Conservation (phyloP, 257 asterid genomes). For the Henckelia pumila region DNA sequence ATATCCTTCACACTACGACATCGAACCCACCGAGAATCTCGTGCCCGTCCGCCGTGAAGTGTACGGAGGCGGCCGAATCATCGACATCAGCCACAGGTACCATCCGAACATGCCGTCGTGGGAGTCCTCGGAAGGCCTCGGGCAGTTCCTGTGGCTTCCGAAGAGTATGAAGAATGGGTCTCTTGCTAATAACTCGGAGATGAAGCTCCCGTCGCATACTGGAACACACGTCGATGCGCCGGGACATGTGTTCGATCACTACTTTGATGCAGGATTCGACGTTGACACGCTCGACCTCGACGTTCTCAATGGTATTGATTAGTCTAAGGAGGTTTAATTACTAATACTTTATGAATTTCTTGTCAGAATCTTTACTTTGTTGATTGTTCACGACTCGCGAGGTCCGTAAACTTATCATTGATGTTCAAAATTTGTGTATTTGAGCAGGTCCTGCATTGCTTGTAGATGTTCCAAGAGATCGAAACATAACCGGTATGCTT, state of each 20-base stretch:
- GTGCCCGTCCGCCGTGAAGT: slow-evolving; percentile 75
- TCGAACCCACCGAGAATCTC: slow-evolving; percentile 34
- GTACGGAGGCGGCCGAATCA: slow-evolving; percentile 75
- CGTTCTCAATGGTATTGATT: slow-evolving; percentile 68
- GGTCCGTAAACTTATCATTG: too few relatives aligned
- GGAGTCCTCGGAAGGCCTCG: slow-evolving; percentile 68
- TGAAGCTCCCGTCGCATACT: slow-evolving; percentile 81
- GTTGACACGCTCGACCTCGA: slow-evolving; percentile 93
- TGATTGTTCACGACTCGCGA: too few relatives aligned
- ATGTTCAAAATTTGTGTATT: slow-evolving; percentile 16
- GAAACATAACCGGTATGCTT: slow-evolving; percentile 73
- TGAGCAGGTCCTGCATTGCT: slow-evolving; percentile 77
- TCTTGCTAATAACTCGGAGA: slow-evolving; percentile 70
- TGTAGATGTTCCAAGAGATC: slow-evolving; percentile 89
- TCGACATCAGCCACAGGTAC: slow-evolving; percentile 76
- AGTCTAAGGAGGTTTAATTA: slow-evolving; percentile 4
- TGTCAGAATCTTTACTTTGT: too few relatives aligned
- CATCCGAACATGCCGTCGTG: slow-evolving; percentile 72
- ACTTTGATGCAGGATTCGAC: slow-evolving; percentile 89
- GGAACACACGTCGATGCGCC: slow-evolving; percentile 99
- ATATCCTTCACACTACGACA: slow-evolving; percentile 72
- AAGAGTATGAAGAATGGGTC: slow-evolving; percentile 86
- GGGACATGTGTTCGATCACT: slow-evolving; percentile 81
- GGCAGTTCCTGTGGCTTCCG: slow-evolving; percentile 72
- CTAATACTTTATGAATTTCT: neutral